Percentiles rank a stretch among this genome's conserved stretches.
These are phyloP conservation scores for Claviceps digitariae DNA, from an alignment of 2,329 filamentous ascomycete genomes.

Conservation along the genomic window DNA sequence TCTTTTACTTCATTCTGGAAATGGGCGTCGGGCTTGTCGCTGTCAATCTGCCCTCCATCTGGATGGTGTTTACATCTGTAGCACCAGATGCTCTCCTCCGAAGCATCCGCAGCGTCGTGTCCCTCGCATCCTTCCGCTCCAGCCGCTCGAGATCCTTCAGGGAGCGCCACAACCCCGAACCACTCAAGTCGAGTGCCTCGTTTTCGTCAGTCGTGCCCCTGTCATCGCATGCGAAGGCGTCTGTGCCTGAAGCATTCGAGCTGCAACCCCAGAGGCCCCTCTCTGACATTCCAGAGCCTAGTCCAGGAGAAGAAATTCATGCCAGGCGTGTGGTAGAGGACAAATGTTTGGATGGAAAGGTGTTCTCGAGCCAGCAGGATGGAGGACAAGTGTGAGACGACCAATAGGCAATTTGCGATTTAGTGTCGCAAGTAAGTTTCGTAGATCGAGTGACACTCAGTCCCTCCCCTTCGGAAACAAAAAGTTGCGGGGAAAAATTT, in stretches of 20 bases:
- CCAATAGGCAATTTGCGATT: too few relatives aligned
- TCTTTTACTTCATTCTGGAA: slow-evolving; percentile 6
- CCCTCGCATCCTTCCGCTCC: slow-evolving; percentile 3
- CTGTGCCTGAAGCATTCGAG: neutral
- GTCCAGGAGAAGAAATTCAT: neutral
- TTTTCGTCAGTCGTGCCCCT: neutral
- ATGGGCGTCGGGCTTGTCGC: slow-evolving; percentile 6
- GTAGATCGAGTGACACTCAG: too few relatives aligned
- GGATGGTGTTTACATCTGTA: slow-evolving; percentile 5
- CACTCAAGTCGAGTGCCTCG: neutral
- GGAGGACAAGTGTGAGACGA: neutral
- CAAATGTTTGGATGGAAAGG: neutral
- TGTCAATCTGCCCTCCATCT: slow-evolving; percentile 7
- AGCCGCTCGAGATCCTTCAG: neutral
- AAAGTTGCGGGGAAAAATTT: too few relatives aligned
- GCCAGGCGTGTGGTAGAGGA: neutral
- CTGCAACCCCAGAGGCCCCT: neutral
- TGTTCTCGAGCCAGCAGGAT: neutral
- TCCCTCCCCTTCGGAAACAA: too few relatives aligned
- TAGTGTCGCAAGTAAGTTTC: too few relatives aligned
- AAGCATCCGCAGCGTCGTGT: slow-evolving; percentile 7
- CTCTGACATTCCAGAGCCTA: neutral
- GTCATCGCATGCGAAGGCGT: neutral
- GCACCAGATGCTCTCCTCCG: slow-evolving; percentile 7
- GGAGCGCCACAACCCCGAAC: neutral